Percentiles rank a stretch among this genome's conserved stretches.
phyloP scores from a whole-genome alignment of 2,329 filamentous ascomycete genomes.

The Atkinsonella hypoxylon region DNA sequence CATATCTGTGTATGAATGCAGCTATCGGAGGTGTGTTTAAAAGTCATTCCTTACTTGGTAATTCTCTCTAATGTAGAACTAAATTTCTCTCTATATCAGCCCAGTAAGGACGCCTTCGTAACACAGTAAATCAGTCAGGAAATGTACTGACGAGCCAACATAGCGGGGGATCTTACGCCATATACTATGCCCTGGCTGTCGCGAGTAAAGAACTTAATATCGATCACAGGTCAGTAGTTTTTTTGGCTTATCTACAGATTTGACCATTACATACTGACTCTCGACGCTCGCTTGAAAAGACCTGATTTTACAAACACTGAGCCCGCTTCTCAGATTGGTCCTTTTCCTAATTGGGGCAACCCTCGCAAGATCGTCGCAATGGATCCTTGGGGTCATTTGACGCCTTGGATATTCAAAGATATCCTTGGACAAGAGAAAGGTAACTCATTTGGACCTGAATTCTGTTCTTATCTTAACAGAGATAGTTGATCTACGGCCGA shows the following conservation, averaged over 20 bases:
- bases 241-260: background rate
- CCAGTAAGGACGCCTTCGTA: conserved; percentile 18
- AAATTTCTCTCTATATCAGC: conserved; percentile 14
- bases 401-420: conserved; percentile 73
- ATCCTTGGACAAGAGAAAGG: conserved; percentile 63
- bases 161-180: conserved; percentile 80
- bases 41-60: background rate
- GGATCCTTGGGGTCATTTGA: conserved; percentile 86
- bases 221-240: conserved; percentile 50
- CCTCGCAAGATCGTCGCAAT: conserved; percentile 93
- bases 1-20: conserved; percentile 13
- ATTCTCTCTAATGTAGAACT: background rate
- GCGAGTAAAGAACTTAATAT: conserved; percentile 79
- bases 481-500: conserved; percentile 70
- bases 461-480: conserved; percentile 6
- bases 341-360: conserved; percentile 81
- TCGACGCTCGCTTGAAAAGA: conserved; percentile 16
- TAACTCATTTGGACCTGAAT: conserved; percentile 15
- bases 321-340: conserved; percentile 79
- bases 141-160: background rate
- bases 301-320: conserved; percentile 67
- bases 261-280: conserved; percentile 6
- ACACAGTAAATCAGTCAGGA: background rate
- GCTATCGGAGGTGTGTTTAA: conserved; percentile 43
- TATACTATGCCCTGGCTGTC: conserved; percentile 88